Evolutionary conservation across 73 alveolate genomes (phyloP), one percentile per base, ranked within the genome.

Genomic region (Stentor roeselii): DNA sequence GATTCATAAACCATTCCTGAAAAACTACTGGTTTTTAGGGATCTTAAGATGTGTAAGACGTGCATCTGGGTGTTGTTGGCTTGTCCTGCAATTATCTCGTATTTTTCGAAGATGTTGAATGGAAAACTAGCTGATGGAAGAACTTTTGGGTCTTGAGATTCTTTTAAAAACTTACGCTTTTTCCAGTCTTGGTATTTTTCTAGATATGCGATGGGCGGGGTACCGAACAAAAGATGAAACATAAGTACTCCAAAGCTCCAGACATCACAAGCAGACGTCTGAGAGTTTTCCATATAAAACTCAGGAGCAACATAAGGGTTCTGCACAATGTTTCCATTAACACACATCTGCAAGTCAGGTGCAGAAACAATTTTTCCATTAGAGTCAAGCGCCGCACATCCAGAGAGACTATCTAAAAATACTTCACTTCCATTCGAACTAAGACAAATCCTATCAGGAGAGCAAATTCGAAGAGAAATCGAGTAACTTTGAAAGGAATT

Each of bases 301-400:
- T 94, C 98, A 32, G 98, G 98, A 37, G 98, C 93, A 39, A 94
- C 76, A 89, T 88, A 94, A 15, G 97, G 93, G 84, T 92, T 88
- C 41, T 92, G 87, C 75, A 84, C 88, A 39, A 76, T 77, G 37
- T 87, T 41, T 6, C 90, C 92, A 6, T 91, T 87, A 60, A 59
- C 59, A 82, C 83, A 83, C 61, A 89, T 86, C 42, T 82, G 82
- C 42, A 84, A 90, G 39, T 87, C 90, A 0, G 93, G 93, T 35
- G 89, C 87, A 27, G 89, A 77, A 36, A 83, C 39, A 15, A 87
- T 42, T 41, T 76, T 84, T 0, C 93, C 93, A 27, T 42, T 50
- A 60, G 42, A 75, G 39, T 84, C 82, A 35, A 87, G 74, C 42
- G 83, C 59, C 30, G 90, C 93, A 3, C 75, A 85, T 42, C 93